Evolutionary conservation across 371 early-diverging fungal species (phyloP).

Genomic region (Mortierella sp.): DNA sequence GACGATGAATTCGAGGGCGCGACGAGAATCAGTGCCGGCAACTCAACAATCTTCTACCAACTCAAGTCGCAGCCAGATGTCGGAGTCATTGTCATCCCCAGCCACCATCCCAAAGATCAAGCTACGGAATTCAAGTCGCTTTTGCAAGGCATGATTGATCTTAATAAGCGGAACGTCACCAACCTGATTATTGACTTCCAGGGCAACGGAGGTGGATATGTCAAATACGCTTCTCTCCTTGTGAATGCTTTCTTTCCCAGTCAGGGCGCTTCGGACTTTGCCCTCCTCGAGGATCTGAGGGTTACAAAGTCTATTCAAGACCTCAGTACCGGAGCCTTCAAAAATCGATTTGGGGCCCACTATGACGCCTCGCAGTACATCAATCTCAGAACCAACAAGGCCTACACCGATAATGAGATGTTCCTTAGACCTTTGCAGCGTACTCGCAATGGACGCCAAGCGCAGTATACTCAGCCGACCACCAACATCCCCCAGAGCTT

Average conservation of each 20-base stretch:
- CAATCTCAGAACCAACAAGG: neutral
- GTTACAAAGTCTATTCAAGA: constrained; percentile 13
- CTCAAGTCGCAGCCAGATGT: constrained; percentile 32
- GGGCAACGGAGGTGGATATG: constrained; percentile 34
- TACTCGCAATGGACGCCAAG: constrained; percentile 7
- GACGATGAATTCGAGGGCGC: constrained; percentile 4
- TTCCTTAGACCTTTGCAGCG: neutral
- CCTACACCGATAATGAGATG: constrained; percentile 9
- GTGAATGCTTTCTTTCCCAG: constrained; percentile 26
- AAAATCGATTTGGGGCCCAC: neutral
- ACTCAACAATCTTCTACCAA: constrained; percentile 28
- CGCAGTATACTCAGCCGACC: constrained; percentile 8
- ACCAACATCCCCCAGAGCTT: too few relatives aligned
- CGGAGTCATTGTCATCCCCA: constrained; percentile 31
- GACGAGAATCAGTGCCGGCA: constrained; percentile 9
- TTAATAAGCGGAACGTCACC: constrained; percentile 17
- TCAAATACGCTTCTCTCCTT: constrained; percentile 15
- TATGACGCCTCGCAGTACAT: constrained; percentile 10
- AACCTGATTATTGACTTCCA: constrained; percentile 40
- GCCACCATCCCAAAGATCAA: constrained; percentile 1
- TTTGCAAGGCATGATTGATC: neutral
- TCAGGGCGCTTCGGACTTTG: neutral
- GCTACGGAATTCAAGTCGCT: neutral
- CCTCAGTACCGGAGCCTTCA: constrained; percentile 1
- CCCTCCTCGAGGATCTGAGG: constrained; percentile 14